A percentile compares a stretch with the other conserved stretches of the same genome.
Evolutionary conservation across 352 stramenopile species (phyloP).

Genomic region (Phytophthora constricta): DNA sequence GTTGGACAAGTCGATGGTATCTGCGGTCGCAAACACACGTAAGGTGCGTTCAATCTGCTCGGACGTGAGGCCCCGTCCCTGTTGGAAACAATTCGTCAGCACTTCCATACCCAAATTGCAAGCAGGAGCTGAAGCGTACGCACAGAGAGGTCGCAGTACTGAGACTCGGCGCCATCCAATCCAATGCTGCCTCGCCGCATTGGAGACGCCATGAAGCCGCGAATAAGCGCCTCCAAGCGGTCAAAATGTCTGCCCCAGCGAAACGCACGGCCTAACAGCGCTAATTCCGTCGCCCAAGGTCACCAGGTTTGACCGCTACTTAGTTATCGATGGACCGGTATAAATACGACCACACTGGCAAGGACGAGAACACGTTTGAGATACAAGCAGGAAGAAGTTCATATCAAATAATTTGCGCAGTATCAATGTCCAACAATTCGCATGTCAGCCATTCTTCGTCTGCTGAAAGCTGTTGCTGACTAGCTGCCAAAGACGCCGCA

Average conservation of each 20-base stretch:
- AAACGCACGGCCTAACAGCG: conserved; percentile 15
- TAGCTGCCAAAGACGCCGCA: too few species aligned
- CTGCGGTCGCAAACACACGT: conserved; percentile 67
- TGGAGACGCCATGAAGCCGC: conserved; percentile 24
- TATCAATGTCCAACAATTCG: too few species aligned
- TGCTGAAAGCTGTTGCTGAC: too few species aligned
- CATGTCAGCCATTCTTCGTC: too few species aligned
- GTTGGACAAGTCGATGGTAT: conserved; percentile 75
- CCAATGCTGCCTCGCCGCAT: conserved; percentile 51
- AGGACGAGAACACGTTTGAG: too few species aligned
- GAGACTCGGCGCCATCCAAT: conserved; percentile 62
- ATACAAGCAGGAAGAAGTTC: too few species aligned
- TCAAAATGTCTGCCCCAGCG: background rate
- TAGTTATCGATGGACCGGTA: too few species aligned
- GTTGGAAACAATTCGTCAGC: conserved; percentile 9
- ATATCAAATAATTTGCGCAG: too few species aligned
- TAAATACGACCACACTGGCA: too few species aligned
- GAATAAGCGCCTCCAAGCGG: conserved; percentile 3
- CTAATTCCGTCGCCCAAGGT: conserved; percentile 26
- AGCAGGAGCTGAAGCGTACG: background rate
- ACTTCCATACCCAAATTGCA: background rate
- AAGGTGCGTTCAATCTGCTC: conserved; percentile 67
- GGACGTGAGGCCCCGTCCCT: conserved; percentile 64
- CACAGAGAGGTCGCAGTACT: conserved; percentile 75
- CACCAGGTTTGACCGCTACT: too few species aligned